Evolutionary conservation across 2,329 filamentous ascomycete genomes (phyloP), one percentile per base, ranked within the genome.

Genomic region (Onygena corvina): DNA sequence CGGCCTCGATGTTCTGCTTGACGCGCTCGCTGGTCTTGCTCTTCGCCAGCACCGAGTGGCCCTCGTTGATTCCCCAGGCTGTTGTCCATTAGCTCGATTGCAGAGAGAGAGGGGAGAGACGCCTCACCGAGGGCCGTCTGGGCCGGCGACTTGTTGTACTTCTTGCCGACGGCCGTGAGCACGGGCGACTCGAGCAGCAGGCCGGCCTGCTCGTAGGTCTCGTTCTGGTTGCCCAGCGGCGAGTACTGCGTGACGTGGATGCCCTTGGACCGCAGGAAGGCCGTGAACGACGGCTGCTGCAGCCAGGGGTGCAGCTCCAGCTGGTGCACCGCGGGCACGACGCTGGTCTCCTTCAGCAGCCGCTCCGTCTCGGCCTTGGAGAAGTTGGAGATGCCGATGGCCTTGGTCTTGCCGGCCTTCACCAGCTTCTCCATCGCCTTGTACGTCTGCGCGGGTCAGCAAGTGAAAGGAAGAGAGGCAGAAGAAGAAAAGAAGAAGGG

Each of bases 381-480:
- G 29, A 56, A 57, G 47, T 57, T 57, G 14, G 54, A 57, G 23
- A 89, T 79, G 25, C 85, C 84, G 56, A 89, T 86, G 33, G 78
- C 77, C 53, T 73, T 75, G 46, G 77, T 78, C 47, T 75, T 74
- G 49, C 83, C 83, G 2, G 75, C 73, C 1, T 63, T 57, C 3
- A 77, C 60, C 1, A 80, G 62, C 11, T 75, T 75, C 57, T 79
- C 73, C 71, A 87, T 79, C 38, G 75, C 75, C 59, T 81, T 78
- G 81, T 61, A 87, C 60, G 76, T 80, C 34, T 74, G 64, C 46
- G 20, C 29, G 35, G 20, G 14, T 38, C 18, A 50, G 45, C 11
- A 21, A 29, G 25, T 12, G 16, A 9, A 3, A 25, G 9, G 11
- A 18, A 47, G 20, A 29, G 46, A 11, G 36, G 38, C 11, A 12